phyloP scores from a whole-genome alignment of 2,329 filamentous ascomycete species.

The Sporothrix mexicana region DNA sequence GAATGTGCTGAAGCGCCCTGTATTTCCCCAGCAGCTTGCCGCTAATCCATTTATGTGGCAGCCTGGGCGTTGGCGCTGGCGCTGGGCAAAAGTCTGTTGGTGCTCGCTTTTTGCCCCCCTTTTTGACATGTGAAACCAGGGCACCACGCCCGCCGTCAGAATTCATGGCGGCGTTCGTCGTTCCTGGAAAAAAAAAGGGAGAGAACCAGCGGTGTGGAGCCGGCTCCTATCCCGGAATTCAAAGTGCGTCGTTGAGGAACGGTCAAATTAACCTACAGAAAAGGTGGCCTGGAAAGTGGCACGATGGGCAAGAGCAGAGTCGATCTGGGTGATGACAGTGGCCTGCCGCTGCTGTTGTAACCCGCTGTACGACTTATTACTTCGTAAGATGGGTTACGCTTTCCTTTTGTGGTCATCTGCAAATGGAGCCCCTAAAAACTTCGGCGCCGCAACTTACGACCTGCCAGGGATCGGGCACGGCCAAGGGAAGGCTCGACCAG shows the following conservation, averaged over 20 bases:
- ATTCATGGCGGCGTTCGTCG: background rate
- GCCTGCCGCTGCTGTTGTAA: background rate
- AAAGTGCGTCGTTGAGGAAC: background rate
- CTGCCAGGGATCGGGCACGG: background rate
- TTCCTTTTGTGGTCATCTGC: background rate
- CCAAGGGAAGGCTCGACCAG: constrained; percentile 19
- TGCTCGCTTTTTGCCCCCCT: background rate
- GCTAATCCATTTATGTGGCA: constrained; percentile 8
- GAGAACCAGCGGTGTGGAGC: background rate
- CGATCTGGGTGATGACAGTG: constrained; percentile 1
- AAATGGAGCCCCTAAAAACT: background rate
- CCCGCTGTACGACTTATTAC: background rate
- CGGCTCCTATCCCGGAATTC: background rate
- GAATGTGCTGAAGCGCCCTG: background rate
- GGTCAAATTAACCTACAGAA: background rate
- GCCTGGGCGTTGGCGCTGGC: background rate
- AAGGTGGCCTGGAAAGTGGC: constrained; percentile 29
- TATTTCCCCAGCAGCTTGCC: background rate
- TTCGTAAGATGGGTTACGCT: background rate
- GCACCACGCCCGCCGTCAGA: background rate
- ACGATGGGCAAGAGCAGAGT: constrained; percentile 22
- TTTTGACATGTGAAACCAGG: constrained; percentile 31
- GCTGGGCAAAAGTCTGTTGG: background rate
- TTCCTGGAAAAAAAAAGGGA: background rate
- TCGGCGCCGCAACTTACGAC: constrained; percentile 12